Percentiles rank a stretch among this genome's conserved stretches.
phyloP scores from a whole-genome alignment of 2,329 filamentous ascomycete genomes.

The Talaromyces sp. region DNA sequence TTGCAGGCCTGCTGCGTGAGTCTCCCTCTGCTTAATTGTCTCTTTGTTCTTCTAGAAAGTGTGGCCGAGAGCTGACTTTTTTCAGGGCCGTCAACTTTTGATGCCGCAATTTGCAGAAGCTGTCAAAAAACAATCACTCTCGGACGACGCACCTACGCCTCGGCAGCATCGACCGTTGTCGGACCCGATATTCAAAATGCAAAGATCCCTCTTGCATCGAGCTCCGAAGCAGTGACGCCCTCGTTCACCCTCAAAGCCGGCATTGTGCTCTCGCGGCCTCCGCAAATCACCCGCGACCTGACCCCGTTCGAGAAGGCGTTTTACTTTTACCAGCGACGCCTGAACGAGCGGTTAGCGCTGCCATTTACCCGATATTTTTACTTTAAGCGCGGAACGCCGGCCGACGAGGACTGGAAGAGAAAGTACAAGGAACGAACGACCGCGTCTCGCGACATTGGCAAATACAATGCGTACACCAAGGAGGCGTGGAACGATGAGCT shows the following conservation, averaged over 20 bases:
- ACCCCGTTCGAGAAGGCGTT: slow-evolving; percentile 87
- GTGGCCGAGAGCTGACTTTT: background rate
- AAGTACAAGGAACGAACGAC: slow-evolving; percentile 73
- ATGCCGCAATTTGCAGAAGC: slow-evolving; percentile 38
- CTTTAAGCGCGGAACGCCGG: slow-evolving; percentile 83
- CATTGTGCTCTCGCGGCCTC: slow-evolving; percentile 81
- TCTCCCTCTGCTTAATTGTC: slow-evolving; percentile 4
- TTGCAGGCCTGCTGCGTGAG: slow-evolving; percentile 35
- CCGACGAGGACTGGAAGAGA: slow-evolving; percentile 82
- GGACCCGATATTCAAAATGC: slow-evolving; percentile 23
- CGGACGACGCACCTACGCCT: slow-evolving; percentile 33
- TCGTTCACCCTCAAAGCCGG: slow-evolving; percentile 54
- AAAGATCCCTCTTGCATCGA: slow-evolving; percentile 31
- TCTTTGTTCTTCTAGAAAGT: background rate
- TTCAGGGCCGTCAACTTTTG: slow-evolving; percentile 28
- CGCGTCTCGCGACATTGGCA: slow-evolving; percentile 76
- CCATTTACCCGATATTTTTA: slow-evolving; percentile 91
- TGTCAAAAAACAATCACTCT: slow-evolving; percentile 38
- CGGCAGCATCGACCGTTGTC: slow-evolving; percentile 31
- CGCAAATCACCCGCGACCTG: slow-evolving; percentile 76
- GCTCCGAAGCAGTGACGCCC: slow-evolving; percentile 32
- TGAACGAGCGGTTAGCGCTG: slow-evolving; percentile 85
- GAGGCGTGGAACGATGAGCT: slow-evolving; percentile 91
- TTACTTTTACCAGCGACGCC: slow-evolving; percentile 93
- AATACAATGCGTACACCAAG: slow-evolving; percentile 68